Evolutionary conservation across 2,329 filamentous ascomycete species (phyloP).

Genomic region (Cordyceps tenuipes): DNA sequence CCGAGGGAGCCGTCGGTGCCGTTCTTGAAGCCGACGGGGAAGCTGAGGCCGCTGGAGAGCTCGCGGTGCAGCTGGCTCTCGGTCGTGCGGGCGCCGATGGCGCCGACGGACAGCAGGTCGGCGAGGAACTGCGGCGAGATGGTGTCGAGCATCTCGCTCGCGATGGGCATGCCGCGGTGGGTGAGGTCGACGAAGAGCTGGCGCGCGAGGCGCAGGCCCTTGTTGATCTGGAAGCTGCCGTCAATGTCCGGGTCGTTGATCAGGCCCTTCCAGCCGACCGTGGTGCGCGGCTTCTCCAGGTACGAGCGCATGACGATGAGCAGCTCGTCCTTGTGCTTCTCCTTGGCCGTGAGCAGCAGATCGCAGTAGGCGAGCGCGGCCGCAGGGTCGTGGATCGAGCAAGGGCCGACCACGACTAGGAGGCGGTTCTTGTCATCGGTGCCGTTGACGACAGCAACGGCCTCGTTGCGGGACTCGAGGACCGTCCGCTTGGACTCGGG

Average conservation of each 20-base stretch:
- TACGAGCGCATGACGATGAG: slow-evolving; percentile 97
- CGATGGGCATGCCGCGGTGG: slow-evolving; percentile 80
- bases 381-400: slow-evolving; percentile 92
- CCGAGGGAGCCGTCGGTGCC: slow-evolving; percentile 87
- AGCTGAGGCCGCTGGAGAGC: slow-evolving; percentile 87
- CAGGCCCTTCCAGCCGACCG: slow-evolving; percentile 97
- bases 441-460: slow-evolving; percentile 68
- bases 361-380: slow-evolving; percentile 79
- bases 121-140: slow-evolving; percentile 97
- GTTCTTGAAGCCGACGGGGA: slow-evolving; percentile 99
- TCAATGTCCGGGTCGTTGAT: slow-evolving; percentile 99
- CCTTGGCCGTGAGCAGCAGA: slow-evolving; percentile 65
- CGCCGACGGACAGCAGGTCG: slow-evolving; percentile 89
- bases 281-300: slow-evolving; percentile 96
- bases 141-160: slow-evolving; percentile 96
- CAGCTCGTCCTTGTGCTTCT: slow-evolving; percentile 74
- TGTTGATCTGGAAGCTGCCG: slow-evolving; percentile 97
- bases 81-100: slow-evolving; percentile 91
- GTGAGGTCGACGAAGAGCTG: slow-evolving; percentile 92
- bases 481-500: slow-evolving; percentile 53
- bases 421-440: slow-evolving; percentile 70
- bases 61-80: slow-evolving; percentile 96
- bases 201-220: slow-evolving; percentile 84
- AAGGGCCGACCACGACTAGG: slow-evolving; percentile 89
- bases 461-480: slow-evolving; percentile 59